Conservation (phyloP, 495 filamentous ascomycete genomes). For the Neurospora hispaniola region DNA sequence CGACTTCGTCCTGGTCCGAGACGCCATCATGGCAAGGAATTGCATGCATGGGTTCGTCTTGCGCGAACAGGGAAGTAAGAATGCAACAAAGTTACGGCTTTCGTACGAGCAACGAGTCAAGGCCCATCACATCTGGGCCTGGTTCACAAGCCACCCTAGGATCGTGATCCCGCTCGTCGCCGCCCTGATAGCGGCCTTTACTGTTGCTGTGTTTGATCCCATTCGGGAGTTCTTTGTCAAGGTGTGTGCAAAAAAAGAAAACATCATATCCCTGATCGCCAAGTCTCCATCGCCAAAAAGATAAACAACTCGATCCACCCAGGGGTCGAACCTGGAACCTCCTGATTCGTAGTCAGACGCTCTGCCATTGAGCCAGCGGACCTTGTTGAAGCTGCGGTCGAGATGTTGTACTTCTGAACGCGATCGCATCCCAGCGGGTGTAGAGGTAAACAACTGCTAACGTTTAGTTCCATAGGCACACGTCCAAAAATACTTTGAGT, state of each 20-base stretch:
- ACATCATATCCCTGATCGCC: neutral
- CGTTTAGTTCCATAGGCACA: conserved; percentile 38
- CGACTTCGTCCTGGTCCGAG: conserved; percentile 58
- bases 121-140: conserved; percentile 69
- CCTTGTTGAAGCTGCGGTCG: neutral
- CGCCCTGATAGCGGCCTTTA: conserved; percentile 69
- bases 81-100: conserved; percentile 63
- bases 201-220: conserved; percentile 88
- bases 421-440: neutral
- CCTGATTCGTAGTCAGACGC: neutral
- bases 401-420: neutral
- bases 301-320: neutral
- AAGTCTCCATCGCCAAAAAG: neutral
- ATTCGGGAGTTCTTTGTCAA: conserved; percentile 86
- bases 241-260: conserved; percentile 1
- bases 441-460: neutral
- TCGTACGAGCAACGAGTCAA: conserved; percentile 72
- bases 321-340: neutral
- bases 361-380: neutral
- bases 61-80: conserved; percentile 59
- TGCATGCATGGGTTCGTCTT: conserved; percentile 82
- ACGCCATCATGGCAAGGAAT: conserved; percentile 78
- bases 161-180: conserved; percentile 77
- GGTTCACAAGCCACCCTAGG: conserved; percentile 79
- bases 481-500: conserved; percentile 63